These are phyloP conservation scores for Lentinula aciculospora DNA, from an alignment of 768 basidiomycete species.

Conservation along the genomic window DNA sequence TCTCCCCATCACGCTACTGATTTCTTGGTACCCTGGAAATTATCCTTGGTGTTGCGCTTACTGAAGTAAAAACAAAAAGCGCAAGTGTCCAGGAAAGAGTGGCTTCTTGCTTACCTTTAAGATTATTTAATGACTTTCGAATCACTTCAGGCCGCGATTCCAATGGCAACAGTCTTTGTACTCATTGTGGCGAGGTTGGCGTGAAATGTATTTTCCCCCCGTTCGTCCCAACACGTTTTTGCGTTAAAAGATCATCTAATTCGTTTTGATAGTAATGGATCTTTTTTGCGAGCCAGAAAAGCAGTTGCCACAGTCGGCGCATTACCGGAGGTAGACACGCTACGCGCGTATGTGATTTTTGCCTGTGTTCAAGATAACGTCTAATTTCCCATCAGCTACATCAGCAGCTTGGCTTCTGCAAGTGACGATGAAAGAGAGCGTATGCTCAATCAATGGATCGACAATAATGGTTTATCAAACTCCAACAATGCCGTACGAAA, in stretches of 20 bases:
- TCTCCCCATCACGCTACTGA: not conserved
- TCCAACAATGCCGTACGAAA: conserved; percentile 1
- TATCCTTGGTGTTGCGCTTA: not conserved
- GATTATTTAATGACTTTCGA: no score
- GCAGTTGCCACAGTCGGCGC: not conserved
- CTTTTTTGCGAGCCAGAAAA: not conserved
- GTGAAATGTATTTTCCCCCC: conserved; percentile 9
- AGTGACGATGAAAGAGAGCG: conserved; percentile 2
- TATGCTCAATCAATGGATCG: conserved; percentile 7
- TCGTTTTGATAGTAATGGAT: not conserved
- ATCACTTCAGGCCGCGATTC: conserved; percentile 6
- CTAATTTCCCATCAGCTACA: conserved; percentile 1
- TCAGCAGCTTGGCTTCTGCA: conserved; percentile 1
- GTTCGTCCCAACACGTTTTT: not conserved
- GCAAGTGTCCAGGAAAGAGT: not conserved
- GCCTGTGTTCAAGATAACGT: not conserved
- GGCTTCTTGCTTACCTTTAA: not conserved
- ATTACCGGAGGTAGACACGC: conserved; percentile 1
- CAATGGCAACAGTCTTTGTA: conserved; percentile 6
- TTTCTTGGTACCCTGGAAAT: not conserved
- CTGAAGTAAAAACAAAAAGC: not conserved
- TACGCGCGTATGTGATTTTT: not conserved
- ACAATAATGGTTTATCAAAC: not conserved
- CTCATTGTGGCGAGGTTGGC: conserved; percentile 8
- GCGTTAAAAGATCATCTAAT: not conserved